Conservation (phyloP, 2,329 filamentous ascomycete genomes). For the Cladobotryum mycophilum region DNA sequence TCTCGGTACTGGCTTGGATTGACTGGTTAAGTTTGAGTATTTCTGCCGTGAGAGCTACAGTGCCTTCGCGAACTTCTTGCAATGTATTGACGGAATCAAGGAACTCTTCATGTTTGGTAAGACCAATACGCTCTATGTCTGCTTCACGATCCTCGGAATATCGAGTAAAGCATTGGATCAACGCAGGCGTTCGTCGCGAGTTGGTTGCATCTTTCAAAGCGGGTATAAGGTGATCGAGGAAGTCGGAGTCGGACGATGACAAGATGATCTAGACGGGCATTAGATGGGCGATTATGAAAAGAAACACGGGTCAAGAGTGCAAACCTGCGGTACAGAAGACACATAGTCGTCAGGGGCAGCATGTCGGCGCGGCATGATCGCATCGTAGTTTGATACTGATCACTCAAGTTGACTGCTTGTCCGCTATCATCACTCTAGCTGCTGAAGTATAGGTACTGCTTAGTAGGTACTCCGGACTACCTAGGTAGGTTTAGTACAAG, state of each 20-base stretch:
- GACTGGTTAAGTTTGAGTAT: slow-evolving; percentile 90
- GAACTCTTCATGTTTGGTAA: slow-evolving; percentile 96
- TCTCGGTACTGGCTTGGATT: slow-evolving; percentile 91
- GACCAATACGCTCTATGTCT: slow-evolving; percentile 90
- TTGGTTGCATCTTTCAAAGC: slow-evolving; percentile 84
- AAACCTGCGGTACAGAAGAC: slow-evolving; percentile 40
- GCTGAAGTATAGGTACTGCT: too few relatives aligned
- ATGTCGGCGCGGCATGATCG: slow-evolving; percentile 38
- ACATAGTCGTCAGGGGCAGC: slow-evolving; percentile 42
- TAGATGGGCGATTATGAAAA: slow-evolving; percentile 6
- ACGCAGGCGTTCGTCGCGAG: slow-evolving; percentile 63
- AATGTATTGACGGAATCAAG: slow-evolving; percentile 89
- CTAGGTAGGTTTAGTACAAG: too few relatives aligned
- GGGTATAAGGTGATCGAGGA: slow-evolving; percentile 91
- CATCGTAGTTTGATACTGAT: not conserved
- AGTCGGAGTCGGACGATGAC: slow-evolving; percentile 85
- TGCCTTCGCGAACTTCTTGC: slow-evolving; percentile 86
- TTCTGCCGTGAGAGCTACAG: slow-evolving; percentile 79
- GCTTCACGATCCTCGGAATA: slow-evolving; percentile 82
- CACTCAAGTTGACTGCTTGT: not conserved
- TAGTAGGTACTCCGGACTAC: too few relatives aligned
- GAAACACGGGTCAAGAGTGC: slow-evolving; percentile 12
- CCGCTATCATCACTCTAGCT: too few relatives aligned
- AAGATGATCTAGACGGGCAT: slow-evolving; percentile 67
- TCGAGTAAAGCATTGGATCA: slow-evolving; percentile 63